Conservation (phyloP, 1,284 basidiomycete species). For the Ceratobasidium sp. region DNA sequence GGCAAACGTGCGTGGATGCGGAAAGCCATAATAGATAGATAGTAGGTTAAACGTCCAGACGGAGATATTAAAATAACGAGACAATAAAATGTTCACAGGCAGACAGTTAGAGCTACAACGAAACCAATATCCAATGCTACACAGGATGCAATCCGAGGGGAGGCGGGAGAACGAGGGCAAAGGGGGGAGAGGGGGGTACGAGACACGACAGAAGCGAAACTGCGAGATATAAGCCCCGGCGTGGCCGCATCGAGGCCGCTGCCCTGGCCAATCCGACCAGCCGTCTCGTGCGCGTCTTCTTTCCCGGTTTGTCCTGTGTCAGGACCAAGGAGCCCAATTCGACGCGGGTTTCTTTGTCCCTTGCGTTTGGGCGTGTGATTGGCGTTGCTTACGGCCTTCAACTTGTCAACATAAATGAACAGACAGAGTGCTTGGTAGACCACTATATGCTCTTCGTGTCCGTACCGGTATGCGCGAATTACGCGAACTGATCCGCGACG, state of each 20-base stretch:
- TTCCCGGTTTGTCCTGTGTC: too few relatives aligned
- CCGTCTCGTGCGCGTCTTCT: background rate
- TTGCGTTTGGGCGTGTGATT: too few relatives aligned
- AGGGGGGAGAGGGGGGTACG: background rate
- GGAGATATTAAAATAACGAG: too few relatives aligned
- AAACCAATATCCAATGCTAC: conserved; percentile 2
- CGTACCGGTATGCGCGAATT: conserved; percentile 26
- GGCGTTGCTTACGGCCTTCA: too few relatives aligned
- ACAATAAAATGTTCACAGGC: too few relatives aligned
- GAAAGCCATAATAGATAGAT: too few relatives aligned
- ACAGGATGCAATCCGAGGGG: background rate
- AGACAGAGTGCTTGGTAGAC: background rate
- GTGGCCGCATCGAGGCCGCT: conserved; percentile 24
- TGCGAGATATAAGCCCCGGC: conserved; percentile 2
- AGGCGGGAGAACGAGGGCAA: background rate
- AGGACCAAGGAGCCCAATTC: conserved; percentile 10
- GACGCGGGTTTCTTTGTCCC: conserved; percentile 2
- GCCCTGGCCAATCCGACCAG: background rate
- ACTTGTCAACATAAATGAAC: too few relatives aligned
- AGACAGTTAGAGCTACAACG: conserved; percentile 4
- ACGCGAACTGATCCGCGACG: conserved; percentile 25
- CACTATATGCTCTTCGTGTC: conserved; percentile 5
- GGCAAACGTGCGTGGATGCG: conserved; percentile 13
- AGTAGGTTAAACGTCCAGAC: too few relatives aligned
- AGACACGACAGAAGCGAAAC: background rate